phyloP scores from a whole-genome alignment of 2,329 filamentous ascomycete genomes.

The Botrytis byssoidea region DNA sequence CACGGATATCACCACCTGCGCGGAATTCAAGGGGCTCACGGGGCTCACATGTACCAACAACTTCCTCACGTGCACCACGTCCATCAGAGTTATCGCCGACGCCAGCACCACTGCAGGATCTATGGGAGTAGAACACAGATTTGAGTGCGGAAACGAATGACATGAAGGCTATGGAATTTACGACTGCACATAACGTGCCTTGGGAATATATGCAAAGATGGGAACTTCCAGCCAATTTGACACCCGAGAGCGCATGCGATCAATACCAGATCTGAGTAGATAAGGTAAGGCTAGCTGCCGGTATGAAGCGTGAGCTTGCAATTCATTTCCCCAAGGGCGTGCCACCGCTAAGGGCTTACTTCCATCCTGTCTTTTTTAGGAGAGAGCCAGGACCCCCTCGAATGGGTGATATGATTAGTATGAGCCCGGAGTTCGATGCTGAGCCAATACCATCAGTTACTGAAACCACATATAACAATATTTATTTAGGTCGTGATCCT shows the following conservation, averaged over 20 bases:
- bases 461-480: background rate
- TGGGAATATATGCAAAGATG: background rate
- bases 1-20: too few relatives aligned
- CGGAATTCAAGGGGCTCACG: background rate
- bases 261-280: background rate
- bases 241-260: background rate
- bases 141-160: background rate
- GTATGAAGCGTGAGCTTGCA: background rate
- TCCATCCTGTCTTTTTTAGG: background rate
- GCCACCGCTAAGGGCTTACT: background rate
- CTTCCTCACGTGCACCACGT: background rate
- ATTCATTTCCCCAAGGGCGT: background rate
- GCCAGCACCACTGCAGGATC: background rate
- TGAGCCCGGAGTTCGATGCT: background rate
- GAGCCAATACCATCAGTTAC: background rate
- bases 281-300: background rate
- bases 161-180: background rate
- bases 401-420: background rate
- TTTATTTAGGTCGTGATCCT: background rate
- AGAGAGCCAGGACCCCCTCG: background rate
- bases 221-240: background rate
- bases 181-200: background rate
- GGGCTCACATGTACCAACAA: background rate
- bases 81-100: background rate
- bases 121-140: background rate